Evolutionary conservation across 129 eudicot species (phyloP), one percentile per base, ranked within the genome.

Genomic region (Lonicera japonica): DNA sequence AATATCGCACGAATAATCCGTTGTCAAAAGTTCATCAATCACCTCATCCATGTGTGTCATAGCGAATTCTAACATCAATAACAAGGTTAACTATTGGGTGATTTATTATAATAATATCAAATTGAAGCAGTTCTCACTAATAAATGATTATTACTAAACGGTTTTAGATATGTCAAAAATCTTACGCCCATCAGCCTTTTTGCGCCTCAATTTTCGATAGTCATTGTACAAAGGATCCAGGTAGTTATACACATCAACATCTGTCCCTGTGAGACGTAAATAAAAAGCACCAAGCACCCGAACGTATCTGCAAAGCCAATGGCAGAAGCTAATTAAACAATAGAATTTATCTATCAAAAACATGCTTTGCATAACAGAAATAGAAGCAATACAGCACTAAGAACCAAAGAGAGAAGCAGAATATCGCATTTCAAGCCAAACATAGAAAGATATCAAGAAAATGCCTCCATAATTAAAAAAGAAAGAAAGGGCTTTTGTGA

Each of bases 141-240:
- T 29, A 1, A 29, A 2, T 29, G 36, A 29, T 1, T 1, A 29
- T 29, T 29, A 29, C 4, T 29, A 29, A 29, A 29, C 2, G 36
- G 6, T 29, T n/a, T 29, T 29, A 19, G 14, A 11, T 15, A 57
- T 5, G 60, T 52, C 46, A 36, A 58, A 50, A 25, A 53, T 25
- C 89, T 73, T 78, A 90, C 97, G 64, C 48, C 96, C 98, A 64
- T 91, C 98, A 21, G 76, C 69, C 55, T 66, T 64, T 68, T 72
- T 85, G 62, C 45, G 58, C 84, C 95, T 76, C 82, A 87, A 71
- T 71, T 91, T 91, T 57, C 98, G 77, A 56, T 91, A 91, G 58
- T 91, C 98, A 70, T 91, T 91, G 73, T 91, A 91, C 77, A 91
- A 58, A 6, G 98, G 98, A 78, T 91, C 98, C 50, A 91, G 66